phyloP scores from a whole-genome alignment of 495 filamentous ascomycete genomes.

The Xylaria cubensis region DNA sequence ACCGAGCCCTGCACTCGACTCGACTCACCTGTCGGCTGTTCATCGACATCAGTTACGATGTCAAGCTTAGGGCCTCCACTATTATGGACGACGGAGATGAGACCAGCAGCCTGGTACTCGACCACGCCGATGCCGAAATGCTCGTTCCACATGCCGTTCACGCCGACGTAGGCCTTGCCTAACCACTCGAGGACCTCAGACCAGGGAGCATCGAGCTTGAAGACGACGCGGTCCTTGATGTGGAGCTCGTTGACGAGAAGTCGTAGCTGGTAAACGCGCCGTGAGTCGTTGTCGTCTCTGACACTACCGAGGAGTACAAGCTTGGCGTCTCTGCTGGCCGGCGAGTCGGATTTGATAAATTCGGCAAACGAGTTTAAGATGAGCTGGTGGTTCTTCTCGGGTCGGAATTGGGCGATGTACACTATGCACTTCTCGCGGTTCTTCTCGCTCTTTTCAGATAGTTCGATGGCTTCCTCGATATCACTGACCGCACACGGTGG shows the following conservation, averaged over 20 bases:
- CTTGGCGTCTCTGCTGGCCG: constrained; percentile 60
- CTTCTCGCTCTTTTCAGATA: constrained; percentile 69
- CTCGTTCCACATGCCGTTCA: constrained; percentile 99
- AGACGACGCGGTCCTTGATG: constrained; percentile 81
- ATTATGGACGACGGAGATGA: constrained; percentile 90
- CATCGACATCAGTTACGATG: constrained; percentile 83
- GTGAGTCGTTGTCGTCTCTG: constrained; percentile 80
- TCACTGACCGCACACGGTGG: constrained; percentile 90
- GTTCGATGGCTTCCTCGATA: constrained; percentile 71
- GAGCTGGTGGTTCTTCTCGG: constrained; percentile 92
- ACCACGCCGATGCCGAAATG: constrained; percentile 99
- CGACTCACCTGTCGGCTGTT: constrained; percentile 69
- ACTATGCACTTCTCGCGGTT: constrained; percentile 72
- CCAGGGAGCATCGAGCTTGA: constrained; percentile 89
- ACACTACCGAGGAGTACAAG: constrained; percentile 89
- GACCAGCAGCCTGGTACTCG: constrained; percentile 94
- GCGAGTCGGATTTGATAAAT: constrained; percentile 57
- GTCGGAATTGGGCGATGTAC: constrained; percentile 96
- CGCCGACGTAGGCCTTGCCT: constrained; percentile 74
- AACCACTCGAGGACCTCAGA: constrained; percentile 81
- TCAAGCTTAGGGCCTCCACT: constrained; percentile 91
- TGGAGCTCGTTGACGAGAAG: constrained; percentile 86
- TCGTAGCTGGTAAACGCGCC: constrained; percentile 88
- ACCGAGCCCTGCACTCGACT: not conserved
- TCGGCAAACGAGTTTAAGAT: constrained; percentile 83